Evolutionary conservation across 345 rosid genomes (phyloP), one percentile per base, ranked within the genome.

Genomic region (Populus euphratica): DNA sequence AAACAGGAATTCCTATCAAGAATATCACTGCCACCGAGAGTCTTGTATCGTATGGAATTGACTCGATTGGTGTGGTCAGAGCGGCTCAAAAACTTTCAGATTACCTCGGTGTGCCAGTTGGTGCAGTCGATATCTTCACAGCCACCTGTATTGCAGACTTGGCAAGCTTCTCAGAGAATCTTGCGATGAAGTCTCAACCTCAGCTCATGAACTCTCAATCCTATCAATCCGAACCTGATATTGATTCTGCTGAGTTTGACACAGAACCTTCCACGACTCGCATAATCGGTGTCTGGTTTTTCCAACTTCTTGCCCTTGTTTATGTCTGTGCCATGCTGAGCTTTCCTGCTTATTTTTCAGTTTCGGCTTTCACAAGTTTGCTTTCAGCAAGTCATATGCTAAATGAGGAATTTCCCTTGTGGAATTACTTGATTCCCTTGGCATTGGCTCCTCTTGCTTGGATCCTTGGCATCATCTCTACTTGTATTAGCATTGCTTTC

Each of bases 1-100:
- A 85, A 80, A 89, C 90, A 0, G 87, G 91, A 69, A 82, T 83
- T 75, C 70, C 87, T 39, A 27, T 78, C 54, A 69, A 76, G 50
- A 83, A 81, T 47, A 84, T 89, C 29, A 88, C 89, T 20, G 76
- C 85, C 33, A 86, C 80, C 2, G 91, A 88, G 70, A 88, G 83
- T 83, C 86, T 91, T 39, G 85, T 80, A 31, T 86, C 94, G 4
- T 88, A 91, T 59, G 94, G 94, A 56, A 83, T 91, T 21, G 94
- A 91, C 77, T 91, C 94, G 1, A 91, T 89, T 62, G 94, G 91
- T 0, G 89, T 89, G 4, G 94, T 91, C 18, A 86, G 90, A 81
- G 94, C 94, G 69, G 87, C 94, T 77, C 94, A 91, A 41, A 91
- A 91, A 47, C 87, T 91, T 39, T 88, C 91, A 5, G 90, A 89